A percentile compares a stretch with the other conserved stretches of the same genome.
These are phyloP conservation scores for Fusarium sublunatum DNA, from an alignment of 2,329 filamentous ascomycete genomes.

Conservation along the genomic window DNA sequence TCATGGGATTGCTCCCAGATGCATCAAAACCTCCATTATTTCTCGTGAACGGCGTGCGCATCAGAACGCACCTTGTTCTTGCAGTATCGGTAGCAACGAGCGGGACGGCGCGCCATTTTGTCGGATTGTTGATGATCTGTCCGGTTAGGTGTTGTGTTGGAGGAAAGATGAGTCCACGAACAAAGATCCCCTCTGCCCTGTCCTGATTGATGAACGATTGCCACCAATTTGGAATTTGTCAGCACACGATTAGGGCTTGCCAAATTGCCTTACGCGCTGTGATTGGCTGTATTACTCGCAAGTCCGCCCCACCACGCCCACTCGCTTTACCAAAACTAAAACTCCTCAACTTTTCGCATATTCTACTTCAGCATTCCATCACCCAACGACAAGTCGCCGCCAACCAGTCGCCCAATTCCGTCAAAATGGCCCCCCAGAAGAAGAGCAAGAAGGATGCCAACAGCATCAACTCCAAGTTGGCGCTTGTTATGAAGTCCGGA, in stretches of 20 bases:
- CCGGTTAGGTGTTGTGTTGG: slow-evolving; percentile 53
- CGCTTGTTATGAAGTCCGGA: slow-evolving; percentile 73
- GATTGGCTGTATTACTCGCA: slow-evolving; percentile 45
- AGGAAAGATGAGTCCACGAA: slow-evolving; percentile 47
- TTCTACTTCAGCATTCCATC: slow-evolving; percentile 46
- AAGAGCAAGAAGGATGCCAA: slow-evolving; percentile 87
- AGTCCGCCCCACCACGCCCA: slow-evolving; percentile 43
- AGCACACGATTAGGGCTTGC: slow-evolving; percentile 52
- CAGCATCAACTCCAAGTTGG: slow-evolving; percentile 72
- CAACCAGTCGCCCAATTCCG: slow-evolving; percentile 52
- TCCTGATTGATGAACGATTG: slow-evolving; percentile 48
- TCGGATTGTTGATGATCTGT: slow-evolving; percentile 66
- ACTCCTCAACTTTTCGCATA: slow-evolving; percentile 43
- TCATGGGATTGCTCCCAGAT: slow-evolving; percentile 17
- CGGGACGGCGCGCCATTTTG: slow-evolving; percentile 99
- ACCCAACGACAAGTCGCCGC: slow-evolving; percentile 49
- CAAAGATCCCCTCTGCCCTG: slow-evolving; percentile 46
- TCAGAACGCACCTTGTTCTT: slow-evolving; percentile 94
- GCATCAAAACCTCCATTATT: slow-evolving; percentile 25
- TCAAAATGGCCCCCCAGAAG: slow-evolving; percentile 77
- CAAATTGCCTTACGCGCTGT: slow-evolving; percentile 2
- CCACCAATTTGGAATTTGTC: no score
- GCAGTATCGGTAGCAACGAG: slow-evolving; percentile 99
- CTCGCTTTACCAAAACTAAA: slow-evolving; percentile 40
- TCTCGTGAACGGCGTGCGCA: slow-evolving; percentile 20